Percentiles rank a stretch among this genome's conserved stretches.
phyloP scores from a whole-genome alignment of 768 basidiomycete genomes.

The Udeniomyces megalosporus region DNA sequence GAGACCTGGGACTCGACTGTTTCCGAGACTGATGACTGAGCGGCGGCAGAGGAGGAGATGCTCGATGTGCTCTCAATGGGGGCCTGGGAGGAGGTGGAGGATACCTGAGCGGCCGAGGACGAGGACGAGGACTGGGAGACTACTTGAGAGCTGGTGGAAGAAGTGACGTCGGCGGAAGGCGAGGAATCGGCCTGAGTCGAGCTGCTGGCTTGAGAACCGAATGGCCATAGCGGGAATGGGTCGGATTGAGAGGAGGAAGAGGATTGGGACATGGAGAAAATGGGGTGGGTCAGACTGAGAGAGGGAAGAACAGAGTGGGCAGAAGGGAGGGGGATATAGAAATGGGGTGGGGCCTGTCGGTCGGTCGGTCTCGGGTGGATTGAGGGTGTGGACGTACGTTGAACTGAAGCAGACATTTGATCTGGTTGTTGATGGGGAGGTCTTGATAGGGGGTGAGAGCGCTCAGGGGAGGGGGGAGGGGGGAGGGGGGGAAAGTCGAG shows the following conservation, averaged over 20 bases:
- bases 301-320: background rate
- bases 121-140: background rate
- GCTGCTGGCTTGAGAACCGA: background rate
- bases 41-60: background rate
- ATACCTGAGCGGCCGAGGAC: background rate
- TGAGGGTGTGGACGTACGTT: too few species aligned
- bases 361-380: too few species aligned
- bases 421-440: background rate
- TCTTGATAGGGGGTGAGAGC: background rate
- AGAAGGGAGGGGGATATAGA: background rate
- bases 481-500: background rate
- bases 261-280: background rate
- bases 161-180: background rate
- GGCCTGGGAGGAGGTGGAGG: background rate
- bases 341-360: too few species aligned
- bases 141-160: background rate
- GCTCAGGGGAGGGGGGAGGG: background rate
- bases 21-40: background rate
- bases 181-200: background rate
- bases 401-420: background rate
- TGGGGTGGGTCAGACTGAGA: background rate
- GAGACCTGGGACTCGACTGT: too few species aligned
- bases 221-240: background rate
- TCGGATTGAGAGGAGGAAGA: background rate
- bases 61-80: background rate